Base-by-base conservation (phyloP, 805 yeast genomes). In the Kodamaea fukazawae region DNA sequence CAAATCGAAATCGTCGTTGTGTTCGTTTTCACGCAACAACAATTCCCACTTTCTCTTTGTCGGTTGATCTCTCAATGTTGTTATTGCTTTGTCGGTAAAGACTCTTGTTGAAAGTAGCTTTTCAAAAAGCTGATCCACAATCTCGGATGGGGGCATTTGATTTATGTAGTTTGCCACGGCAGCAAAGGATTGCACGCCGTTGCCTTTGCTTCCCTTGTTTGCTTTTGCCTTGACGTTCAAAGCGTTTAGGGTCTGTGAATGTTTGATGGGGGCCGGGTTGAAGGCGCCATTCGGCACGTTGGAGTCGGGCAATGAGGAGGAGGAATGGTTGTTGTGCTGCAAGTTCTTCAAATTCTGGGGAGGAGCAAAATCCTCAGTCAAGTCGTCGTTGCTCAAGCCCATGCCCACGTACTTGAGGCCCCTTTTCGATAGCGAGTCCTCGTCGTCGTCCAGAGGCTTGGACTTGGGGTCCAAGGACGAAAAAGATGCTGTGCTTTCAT, bases 21-120 rank as follows among this genome's bases (percentile, higher is more conserved):
- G 56, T 46, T 68, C 71, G 44, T 57, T 61, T 44, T 70, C 75
- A 30, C 66, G 47, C n/a, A 69, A 48, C 10, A 70, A 50, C 10
- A 70, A 51, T 46, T 70, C 73, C 75, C 75, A 70, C 46, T 70
- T 70, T 16, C 75, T 46, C 35, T 53, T 58, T 3, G 63, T 51
- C 4, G 71, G 51, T 36, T 56, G 61, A 15, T 58, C 61, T 29
- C 60, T 49, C 38, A 69, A 50, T 1, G 64, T 52, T 33, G 51
- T 57, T 6, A 63, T 39, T 2, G 70, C 65, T 28, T 54, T 49
- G n/a, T 58, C 66, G 1, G 70, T 55, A 37, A 70, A 68, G 0
- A 57, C 70, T 32, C 74, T 50, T 4, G 56, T 55, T 3, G 69
- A 54, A 4, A 70, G 51, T n/a, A 70, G 46, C 34, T 57, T 53